Percentiles rank a stretch among this genome's conserved stretches.
These are phyloP conservation scores for Thinopyrum elongatum DNA, from an alignment of 176 grass and related monocot species.

Conservation along the genomic window DNA sequence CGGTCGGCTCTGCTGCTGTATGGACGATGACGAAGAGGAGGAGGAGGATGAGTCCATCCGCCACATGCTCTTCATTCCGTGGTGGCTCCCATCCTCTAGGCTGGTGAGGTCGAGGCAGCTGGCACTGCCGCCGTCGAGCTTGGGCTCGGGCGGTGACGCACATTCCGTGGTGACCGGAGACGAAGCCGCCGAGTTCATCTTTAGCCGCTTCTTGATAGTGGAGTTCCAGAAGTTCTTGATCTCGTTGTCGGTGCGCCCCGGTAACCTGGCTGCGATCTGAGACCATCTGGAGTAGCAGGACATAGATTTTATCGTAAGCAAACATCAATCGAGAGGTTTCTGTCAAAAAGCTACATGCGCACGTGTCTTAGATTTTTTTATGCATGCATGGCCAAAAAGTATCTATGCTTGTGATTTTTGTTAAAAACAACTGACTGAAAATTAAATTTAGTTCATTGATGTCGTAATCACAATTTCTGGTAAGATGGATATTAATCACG, in stretches of 20 bases:
- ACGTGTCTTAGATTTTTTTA: not conserved
- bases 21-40: conserved; percentile 49
- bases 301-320: conserved; percentile 44
- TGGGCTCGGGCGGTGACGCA: conserved; percentile 46
- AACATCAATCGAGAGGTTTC: conserved; percentile 26
- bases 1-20: conserved; percentile 26
- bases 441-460: not conserved
- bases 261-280: conserved; percentile 85
- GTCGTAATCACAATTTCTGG: conserved; percentile 29
- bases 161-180: conserved; percentile 36
- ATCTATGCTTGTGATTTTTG: not conserved
- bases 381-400: not conserved
- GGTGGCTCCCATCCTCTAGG: conserved; percentile 28
- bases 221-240: conserved; percentile 99
- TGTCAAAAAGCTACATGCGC: not conserved
- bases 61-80: conserved; percentile 37
- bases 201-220: conserved; percentile 91
- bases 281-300: conserved; percentile 69
- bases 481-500: not conserved
- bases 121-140: conserved; percentile 17
- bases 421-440: not conserved
- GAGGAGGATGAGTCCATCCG: conserved; percentile 65
- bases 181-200: conserved; percentile 40
- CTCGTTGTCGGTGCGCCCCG: conserved; percentile 95
- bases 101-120: conserved; percentile 29